Base-by-base conservation (phyloP, 257 asterid genomes). In the Lavandula angustifolia region DNA sequence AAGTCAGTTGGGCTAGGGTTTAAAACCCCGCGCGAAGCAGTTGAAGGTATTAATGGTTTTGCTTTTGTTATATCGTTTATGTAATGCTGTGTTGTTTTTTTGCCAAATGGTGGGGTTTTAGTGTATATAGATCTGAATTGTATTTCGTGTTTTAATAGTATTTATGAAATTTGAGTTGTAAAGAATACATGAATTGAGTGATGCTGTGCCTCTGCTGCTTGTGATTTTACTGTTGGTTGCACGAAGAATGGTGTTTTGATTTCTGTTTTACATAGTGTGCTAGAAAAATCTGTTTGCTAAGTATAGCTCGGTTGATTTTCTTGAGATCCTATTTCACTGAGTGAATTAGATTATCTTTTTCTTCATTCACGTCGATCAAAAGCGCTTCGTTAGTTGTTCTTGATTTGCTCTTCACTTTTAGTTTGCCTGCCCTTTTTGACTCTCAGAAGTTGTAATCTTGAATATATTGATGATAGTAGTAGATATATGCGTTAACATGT, bases 1-100 rank as follows among this genome's bases (percentile, higher is more conserved):
- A 80, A 80, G 82, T 70, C 74, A 54, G 64, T 80, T 10, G 85
- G 85, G 9, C 17, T 73, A 32, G 82, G 80, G 10, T 80, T 76
- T 68, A 80, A 76, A 41, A 76, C 80, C 5, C 82, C 80, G 4
- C 79, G 80, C 5, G 82, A 80, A 49, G 85, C 82, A 16, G 64
- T 7, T 50, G 76, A 80, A 70, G 73, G 78, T 72, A n/a, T 12
- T n/a, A 11, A 3, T 42, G 14, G 11, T 42, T 42, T 14, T 10
- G 16, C 1, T 10, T 42, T 11, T 42, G 3, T 0, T 37, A 10
- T 42, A 3, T 3, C 48, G 16, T 10, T 42, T 42, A 14, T 10
- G 3, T 42, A 11, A 42, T 42, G 48, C 11, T 11, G 48, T 11
- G 5, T 42, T 42, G 16, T 10, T 11, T 42, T n/a, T 9, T 42